Evolutionary conservation across 257 asterid species (phyloP).

Genomic region (Jacaranda mimosifolia): DNA sequence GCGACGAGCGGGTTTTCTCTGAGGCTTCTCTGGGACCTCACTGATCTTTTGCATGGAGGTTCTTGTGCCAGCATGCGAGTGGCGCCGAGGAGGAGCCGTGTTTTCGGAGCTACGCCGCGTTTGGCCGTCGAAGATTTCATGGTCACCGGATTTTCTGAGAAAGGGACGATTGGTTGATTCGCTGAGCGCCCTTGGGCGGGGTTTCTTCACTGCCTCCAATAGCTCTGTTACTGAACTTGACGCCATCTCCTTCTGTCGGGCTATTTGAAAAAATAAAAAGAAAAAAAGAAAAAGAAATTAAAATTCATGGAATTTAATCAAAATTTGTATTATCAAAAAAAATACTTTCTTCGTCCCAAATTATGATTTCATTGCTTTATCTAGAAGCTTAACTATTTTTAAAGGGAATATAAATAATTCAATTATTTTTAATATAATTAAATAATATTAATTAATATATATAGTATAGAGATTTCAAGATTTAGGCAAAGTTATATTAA

Average conservation of each 20-base stretch:
- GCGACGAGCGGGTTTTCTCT: constrained; percentile 65
- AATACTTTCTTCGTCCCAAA: too few species aligned
- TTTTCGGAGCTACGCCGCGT: constrained; percentile 44
- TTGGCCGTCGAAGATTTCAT: constrained; percentile 49
- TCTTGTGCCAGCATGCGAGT: constrained; percentile 86
- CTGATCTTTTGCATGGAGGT: constrained; percentile 70
- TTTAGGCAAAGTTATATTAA: too few species aligned
- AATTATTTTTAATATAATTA: too few species aligned
- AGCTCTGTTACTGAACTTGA: constrained; percentile 74
- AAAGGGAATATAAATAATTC: too few species aligned
- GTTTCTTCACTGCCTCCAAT: constrained; percentile 81
- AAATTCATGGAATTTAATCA: not conserved
- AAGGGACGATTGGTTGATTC: constrained; percentile 80
- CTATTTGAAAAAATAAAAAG: constrained; percentile 38
- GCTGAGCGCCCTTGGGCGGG: constrained; percentile 80
- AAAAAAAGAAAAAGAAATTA: not conserved
- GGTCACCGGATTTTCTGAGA: constrained; percentile 67
- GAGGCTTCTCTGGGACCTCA: constrained; percentile 75
- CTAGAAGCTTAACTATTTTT: too few species aligned
- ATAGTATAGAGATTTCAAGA: too few species aligned
- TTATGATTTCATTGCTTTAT: too few species aligned
- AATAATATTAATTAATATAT: too few species aligned
- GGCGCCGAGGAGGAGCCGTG: constrained; percentile 71
- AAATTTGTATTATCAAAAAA: too few species aligned
- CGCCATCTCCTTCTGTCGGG: constrained; percentile 89